Evolutionary conservation across 1,284 basidiomycete genomes (phyloP), one percentile per base, ranked within the genome.

Genomic region (Ustilago trichophora): DNA sequence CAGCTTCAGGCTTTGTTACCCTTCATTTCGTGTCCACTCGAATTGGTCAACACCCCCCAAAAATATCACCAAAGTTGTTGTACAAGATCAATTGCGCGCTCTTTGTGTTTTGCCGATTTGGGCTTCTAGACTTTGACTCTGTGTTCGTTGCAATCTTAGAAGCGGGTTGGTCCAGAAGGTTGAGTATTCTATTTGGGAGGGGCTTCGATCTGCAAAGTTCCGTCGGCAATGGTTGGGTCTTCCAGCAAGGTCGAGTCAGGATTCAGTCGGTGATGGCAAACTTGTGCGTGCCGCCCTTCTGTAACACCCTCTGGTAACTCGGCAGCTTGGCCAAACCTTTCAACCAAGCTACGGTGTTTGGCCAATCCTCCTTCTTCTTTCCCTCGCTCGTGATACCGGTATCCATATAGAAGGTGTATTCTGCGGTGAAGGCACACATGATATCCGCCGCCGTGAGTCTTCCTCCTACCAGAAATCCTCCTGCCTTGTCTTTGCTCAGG

Each of bases 321-420:
- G 43, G 25, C 15, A 38, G 29, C 19, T 29, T 31, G 1, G 57
- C 48, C 9, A 48, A 33, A 0, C 45, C 11, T 19, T 62, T 60
- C 15, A 67, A 33, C 57, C 64, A 62, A 15, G 26, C 49, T 1
- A 60, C 33, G 2, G 52, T 60, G n/a, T 67, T 55, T 27, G 57
- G 64, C 64, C 64, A 60, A 27, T 67, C 49, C 6, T 60, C 29
- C 19, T 31, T 52, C 2, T 18, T 44, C 19, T 56, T 67, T 1
- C 52, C 57, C 3, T 31, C 16, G 7, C 16, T 27, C 6, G 47
- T 38, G 37, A 66, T 55, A 10, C 37, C 56, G 0, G 43, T 44
- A 16, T 58, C 64, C 64, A 67, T 60, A 11, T 21, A 34, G 34
- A 60, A 45, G 4, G 64, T 60, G 51, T 66, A 55, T 35, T 66